Conservation (phyloP, 2,329 filamentous ascomycete species). For the Chaetomium sp. region DNA sequence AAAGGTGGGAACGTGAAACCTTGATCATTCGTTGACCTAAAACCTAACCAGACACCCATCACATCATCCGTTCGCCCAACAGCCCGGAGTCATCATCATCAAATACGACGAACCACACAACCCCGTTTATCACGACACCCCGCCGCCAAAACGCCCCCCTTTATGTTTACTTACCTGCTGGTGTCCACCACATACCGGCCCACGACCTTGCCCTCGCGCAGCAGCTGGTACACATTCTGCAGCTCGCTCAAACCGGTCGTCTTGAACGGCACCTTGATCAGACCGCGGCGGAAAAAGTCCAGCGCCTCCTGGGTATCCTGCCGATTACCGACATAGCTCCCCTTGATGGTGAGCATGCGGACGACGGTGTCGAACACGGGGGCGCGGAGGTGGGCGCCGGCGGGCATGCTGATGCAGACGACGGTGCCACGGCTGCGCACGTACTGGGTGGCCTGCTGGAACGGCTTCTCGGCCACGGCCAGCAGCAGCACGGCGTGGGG, state of each 20-base stretch:
- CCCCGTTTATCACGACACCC: neutral
- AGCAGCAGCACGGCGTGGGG: conserved; percentile 86
- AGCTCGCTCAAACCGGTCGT: conserved; percentile 78
- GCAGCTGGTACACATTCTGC: conserved; percentile 75
- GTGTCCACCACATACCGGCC: conserved; percentile 80
- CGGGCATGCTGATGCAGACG: conserved; percentile 86
- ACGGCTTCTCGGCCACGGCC: conserved; percentile 85
- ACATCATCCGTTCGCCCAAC: neutral
- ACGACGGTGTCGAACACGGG: conserved; percentile 89
- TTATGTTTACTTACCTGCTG: conserved; percentile 41
- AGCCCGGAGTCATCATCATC: neutral
- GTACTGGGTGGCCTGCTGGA: conserved; percentile 91
- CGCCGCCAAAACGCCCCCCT: neutral
- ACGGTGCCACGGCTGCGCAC: conserved; percentile 80
- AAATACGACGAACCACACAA: neutral
- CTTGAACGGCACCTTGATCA: conserved; percentile 89
- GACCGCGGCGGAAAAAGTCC: conserved; percentile 81
- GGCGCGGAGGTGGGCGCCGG: conserved; percentile 75
- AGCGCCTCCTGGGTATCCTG: conserved; percentile 85
- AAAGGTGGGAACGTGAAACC: neutral
- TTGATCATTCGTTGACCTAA: neutral
- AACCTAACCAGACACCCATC: neutral
- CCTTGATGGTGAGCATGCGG: conserved; percentile 89
- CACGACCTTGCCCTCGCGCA: conserved; percentile 70
- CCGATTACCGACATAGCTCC: conserved; percentile 91